A percentile compares a stretch with the other conserved stretches of the same genome.
Evolutionary conservation across 257 asterid species (phyloP).

Genomic region (Nicotiana benthamiana): DNA sequence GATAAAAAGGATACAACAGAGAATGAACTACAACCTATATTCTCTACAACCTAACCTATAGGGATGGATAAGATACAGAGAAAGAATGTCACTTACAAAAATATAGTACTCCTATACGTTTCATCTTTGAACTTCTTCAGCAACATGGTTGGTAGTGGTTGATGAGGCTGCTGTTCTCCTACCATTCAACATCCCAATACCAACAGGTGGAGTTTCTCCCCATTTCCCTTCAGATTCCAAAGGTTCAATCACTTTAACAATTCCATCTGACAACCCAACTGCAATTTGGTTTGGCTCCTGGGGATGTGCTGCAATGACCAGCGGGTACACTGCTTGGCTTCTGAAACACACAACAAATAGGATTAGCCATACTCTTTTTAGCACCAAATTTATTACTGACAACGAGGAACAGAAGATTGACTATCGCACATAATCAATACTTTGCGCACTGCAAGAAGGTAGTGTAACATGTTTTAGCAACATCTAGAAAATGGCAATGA

Average conservation of each 20-base stretch:
- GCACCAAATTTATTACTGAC: not conserved
- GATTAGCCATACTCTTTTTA: conserved; percentile 2
- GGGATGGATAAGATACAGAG: conserved; percentile 39
- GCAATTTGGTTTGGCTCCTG: conserved; percentile 83
- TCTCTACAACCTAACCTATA: conserved; percentile 21
- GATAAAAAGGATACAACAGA: conserved; percentile 17
- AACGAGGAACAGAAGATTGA: not conserved
- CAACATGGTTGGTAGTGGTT: conserved; percentile 49
- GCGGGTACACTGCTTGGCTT: conserved; percentile 57
- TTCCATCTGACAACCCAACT: conserved; percentile 77
- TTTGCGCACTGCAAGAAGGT: too few relatives aligned
- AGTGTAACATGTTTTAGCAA: too few relatives aligned
- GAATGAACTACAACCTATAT: conserved; percentile 38
- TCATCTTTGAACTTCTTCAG: conserved; percentile 76
- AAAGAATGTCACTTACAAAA: conserved; percentile 8
- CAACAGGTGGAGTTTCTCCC: conserved; percentile 72
- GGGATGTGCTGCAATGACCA: conserved; percentile 80
- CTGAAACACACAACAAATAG: conserved; percentile 25
- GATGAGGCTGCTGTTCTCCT: conserved; percentile 47
- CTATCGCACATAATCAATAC: too few relatives aligned
- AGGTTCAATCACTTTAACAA: conserved; percentile 89
- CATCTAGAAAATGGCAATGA: too few relatives aligned
- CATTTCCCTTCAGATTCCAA: conserved; percentile 74
- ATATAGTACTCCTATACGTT: not conserved
- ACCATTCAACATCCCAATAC: conserved; percentile 51